Conservation (phyloP, 139 green algal species). For the Desmodesmus armatus region DNA sequence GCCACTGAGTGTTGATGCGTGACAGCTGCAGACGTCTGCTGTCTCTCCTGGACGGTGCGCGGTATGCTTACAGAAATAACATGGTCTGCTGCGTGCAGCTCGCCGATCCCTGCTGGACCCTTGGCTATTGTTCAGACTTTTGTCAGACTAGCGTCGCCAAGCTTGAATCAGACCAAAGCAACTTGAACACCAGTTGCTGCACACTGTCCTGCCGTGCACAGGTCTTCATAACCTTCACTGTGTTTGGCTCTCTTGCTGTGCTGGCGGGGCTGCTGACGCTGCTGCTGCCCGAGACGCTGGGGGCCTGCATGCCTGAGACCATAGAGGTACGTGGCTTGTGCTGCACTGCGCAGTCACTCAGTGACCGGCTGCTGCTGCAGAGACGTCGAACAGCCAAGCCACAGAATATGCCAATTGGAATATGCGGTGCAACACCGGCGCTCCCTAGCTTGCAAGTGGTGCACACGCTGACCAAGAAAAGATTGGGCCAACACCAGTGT, state of each 20-base stretch:
- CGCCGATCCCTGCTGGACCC: neutral
- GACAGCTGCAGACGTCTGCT: too few relatives aligned
- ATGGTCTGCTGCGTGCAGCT: neutral
- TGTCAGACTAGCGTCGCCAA: slow-evolving; percentile 48
- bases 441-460: neutral
- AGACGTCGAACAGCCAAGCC: neutral
- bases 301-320: slow-evolving; percentile 52
- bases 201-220: too few relatives aligned
- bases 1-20: too few relatives aligned
- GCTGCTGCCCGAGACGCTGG: slow-evolving; percentile 62
- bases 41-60: neutral
- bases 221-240: slow-evolving; percentile 51
- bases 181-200: too few relatives aligned
- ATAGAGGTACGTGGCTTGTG: slow-evolving; percentile 32
- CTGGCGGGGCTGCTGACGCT: slow-evolving; percentile 53
- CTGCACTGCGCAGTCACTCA: neutral
- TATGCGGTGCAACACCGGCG: neutral
- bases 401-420: neutral
- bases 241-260: slow-evolving; percentile 45
- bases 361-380: neutral
- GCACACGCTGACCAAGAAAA: neutral
- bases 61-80: neutral
- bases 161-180: slow-evolving; percentile 25
- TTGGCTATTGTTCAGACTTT: neutral
- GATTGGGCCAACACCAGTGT: too few relatives aligned